Conservation (phyloP, 371 early-diverging fungal species). For the Mucor plumbeus region DNA sequence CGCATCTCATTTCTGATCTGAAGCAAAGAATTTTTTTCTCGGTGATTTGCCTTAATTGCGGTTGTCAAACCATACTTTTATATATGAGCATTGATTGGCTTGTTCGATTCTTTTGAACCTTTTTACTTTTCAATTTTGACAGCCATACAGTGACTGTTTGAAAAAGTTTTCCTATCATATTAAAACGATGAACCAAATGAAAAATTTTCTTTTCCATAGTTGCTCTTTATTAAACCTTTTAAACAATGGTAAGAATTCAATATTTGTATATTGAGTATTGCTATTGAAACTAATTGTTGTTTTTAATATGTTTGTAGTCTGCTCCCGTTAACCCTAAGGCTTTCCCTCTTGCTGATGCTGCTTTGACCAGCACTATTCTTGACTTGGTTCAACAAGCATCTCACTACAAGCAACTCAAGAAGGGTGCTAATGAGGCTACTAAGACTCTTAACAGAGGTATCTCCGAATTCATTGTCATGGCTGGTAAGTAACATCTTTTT, state of each 20-base stretch:
- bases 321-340: constrained; percentile 76
- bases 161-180: not conserved
- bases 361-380: constrained; percentile 91
- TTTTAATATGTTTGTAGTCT: constrained; percentile 9
- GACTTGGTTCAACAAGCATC: constrained; percentile 97
- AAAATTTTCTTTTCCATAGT: not conserved
- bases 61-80: not conserved
- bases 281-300: too few relatives aligned
- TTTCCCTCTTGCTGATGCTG: constrained; percentile 93
- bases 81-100: not conserved
- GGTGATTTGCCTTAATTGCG: not conserved
- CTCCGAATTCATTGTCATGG: constrained; percentile 98
- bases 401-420: constrained; percentile 98
- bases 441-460: constrained; percentile 99
- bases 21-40: too few relatives aligned
- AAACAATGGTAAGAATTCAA: not conserved
- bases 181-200: not conserved
- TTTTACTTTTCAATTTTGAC: not conserved
- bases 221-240: not conserved
- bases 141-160: constrained; percentile 3
- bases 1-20: too few relatives aligned
- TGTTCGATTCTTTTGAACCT: not conserved
- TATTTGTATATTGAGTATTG: not conserved
- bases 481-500: constrained; percentile 54
- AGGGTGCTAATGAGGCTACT: constrained; percentile 99